A percentile compares a stretch with the other conserved stretches of the same genome.
Conservation (phyloP, 2,329 filamentous ascomycete species). For the Phoma sp. region DNA sequence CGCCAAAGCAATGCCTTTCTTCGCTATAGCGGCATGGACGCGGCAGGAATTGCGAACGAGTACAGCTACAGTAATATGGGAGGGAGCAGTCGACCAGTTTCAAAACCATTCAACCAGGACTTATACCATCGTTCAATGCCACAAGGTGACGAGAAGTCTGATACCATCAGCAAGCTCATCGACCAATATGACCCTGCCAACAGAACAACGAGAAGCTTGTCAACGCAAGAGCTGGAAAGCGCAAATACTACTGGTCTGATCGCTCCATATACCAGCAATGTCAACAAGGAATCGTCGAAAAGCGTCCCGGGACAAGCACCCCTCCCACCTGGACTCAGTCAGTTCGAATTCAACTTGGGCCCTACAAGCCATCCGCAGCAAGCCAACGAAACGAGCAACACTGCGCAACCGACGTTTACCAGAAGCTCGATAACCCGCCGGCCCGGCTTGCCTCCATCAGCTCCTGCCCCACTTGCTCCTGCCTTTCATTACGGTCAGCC, state of each 20-base stretch:
- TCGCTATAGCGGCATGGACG: slow-evolving; percentile 24
- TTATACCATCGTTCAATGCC: slow-evolving; percentile 21
- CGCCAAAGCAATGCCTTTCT: slow-evolving; percentile 33
- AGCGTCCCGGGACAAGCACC: slow-evolving; percentile 5
- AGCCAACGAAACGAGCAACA: neutral
- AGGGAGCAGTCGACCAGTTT: slow-evolving; percentile 18
- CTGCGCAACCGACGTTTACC: neutral
- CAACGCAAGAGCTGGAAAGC: neutral
- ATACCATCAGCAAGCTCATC: slow-evolving; percentile 45
- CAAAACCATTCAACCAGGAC: slow-evolving; percentile 22
- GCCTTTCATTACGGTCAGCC: slow-evolving; percentile 32
- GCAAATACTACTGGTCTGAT: slow-evolving; percentile 1
- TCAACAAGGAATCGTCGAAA: neutral
- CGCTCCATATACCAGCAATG: neutral
- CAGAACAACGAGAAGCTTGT: slow-evolving; percentile 8
- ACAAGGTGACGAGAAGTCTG: slow-evolving; percentile 31
- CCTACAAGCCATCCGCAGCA: neutral
- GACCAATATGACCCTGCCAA: slow-evolving; percentile 34
- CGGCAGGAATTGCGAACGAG: slow-evolving; percentile 21
- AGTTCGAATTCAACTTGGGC: slow-evolving; percentile 36
- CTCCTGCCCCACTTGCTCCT: slow-evolving; percentile 36
- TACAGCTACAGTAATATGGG: slow-evolving; percentile 23
- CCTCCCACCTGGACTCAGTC: slow-evolving; percentile 23
- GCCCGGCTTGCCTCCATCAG: slow-evolving; percentile 33
- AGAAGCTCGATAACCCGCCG: slow-evolving; percentile 18